phyloP scores from a whole-genome alignment of 805 yeast genomes.

The Candida sakaeoensis region DNA sequence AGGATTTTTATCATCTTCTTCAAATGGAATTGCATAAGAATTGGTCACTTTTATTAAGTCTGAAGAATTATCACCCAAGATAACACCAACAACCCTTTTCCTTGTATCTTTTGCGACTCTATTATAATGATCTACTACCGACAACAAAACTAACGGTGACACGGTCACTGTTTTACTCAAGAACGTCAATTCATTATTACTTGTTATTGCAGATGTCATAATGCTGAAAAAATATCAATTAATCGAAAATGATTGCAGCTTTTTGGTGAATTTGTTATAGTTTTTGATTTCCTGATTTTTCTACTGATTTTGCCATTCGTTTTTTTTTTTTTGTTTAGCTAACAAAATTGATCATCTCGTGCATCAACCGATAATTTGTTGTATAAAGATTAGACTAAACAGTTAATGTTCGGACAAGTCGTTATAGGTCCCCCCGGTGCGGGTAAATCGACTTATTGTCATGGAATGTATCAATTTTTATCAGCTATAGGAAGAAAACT shows the following conservation, averaged over 20 bases:
- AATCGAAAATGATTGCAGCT: too few species aligned
- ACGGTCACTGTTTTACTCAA: constrained; percentile 69
- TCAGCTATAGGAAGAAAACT: constrained; percentile 91
- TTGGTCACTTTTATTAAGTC: constrained; percentile 72
- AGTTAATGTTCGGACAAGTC: constrained; percentile 70
- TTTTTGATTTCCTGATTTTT: not conserved
- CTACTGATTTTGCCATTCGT: constrained; percentile 3
- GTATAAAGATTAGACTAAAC: not conserved
- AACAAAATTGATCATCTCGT: not conserved
- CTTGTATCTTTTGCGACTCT: constrained; percentile 67
- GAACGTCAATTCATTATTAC: constrained; percentile 32
- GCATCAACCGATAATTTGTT: constrained; percentile 4
- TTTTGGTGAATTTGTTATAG: not conserved
- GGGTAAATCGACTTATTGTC: constrained; percentile 93
- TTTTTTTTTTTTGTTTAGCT: not conserved
- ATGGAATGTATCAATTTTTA: constrained; percentile 88
- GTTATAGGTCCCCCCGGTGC: constrained; percentile 98
- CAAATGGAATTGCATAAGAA: constrained; percentile 96
- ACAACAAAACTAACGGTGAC: constrained; percentile 90
- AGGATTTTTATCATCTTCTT: constrained; percentile 89
- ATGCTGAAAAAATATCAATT: not conserved
- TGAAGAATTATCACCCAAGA: constrained; percentile 73
- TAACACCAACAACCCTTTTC: constrained; percentile 90
- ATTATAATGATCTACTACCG: constrained; percentile 94
- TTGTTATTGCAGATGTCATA: constrained; percentile 22